phyloP scores from a whole-genome alignment of 1,284 basidiomycete genomes.

The Coriolopsis trogii region DNA sequence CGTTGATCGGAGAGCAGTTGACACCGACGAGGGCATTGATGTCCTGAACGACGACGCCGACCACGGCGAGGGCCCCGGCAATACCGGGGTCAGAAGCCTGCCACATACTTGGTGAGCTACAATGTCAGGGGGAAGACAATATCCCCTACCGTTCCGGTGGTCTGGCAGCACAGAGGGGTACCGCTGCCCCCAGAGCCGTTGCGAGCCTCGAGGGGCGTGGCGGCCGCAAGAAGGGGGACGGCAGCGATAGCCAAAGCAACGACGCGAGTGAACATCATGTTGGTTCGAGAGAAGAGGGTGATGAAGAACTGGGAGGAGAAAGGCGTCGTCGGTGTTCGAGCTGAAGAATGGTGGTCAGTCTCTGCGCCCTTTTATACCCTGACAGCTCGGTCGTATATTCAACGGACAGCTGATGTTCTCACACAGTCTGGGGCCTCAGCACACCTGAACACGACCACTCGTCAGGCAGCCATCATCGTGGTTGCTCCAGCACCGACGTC shows the following conservation, averaged over 20 bases:
- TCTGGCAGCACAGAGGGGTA: background rate
- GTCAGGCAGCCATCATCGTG: no score
- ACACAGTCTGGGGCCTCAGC: no score
- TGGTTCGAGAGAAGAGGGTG: no score
- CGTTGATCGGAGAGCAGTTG: background rate
- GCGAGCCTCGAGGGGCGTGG: background rate
- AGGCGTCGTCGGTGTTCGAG: no score
- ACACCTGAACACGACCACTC: no score
- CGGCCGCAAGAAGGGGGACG: background rate
- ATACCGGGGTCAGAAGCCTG: background rate
- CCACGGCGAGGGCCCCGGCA: background rate
- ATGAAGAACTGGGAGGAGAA: no score
- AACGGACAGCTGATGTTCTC: no score
- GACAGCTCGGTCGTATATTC: no score
- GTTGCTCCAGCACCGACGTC: no score
- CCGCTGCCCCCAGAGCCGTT: background rate
- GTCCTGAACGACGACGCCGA: background rate
- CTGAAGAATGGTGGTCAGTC: no score
- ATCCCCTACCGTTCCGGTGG: background rate
- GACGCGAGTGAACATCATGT: background rate
- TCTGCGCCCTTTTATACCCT: no score
- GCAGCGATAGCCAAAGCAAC: background rate
- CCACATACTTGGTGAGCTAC: background rate
- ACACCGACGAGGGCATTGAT: background rate
- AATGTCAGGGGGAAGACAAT: background rate